Base-by-base conservation (phyloP, 208 protist species). In the Borovskyia barvae region DNA sequence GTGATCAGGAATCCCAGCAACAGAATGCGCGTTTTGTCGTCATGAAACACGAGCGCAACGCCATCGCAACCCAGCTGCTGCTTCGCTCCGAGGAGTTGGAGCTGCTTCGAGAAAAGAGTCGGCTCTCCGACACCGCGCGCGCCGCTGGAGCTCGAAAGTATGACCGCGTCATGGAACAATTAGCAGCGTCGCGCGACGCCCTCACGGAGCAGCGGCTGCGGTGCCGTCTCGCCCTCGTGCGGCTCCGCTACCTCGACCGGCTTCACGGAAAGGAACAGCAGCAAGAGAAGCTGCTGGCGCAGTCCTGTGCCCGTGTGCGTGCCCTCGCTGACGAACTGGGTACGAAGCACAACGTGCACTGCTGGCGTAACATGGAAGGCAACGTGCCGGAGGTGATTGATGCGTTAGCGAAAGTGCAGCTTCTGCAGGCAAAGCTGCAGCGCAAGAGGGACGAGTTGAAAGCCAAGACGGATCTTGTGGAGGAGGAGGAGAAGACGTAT, bases 341-440 rank as follows among this genome's bases (percentile, higher is more conserved):
- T 73, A 98, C 94, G 32, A 97, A 97, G 15, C 96, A 98, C 65
- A 99, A 99, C 74, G 88, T 99, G 19, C 98, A 99, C 77, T 74
- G 97, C 46, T 99, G 98, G 98, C 82, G 98, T 30, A 92, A 92
- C 43, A 72, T 99, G 11, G 96, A 99, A 50, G 98, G 97, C 32
- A 95, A 85, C 40, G 95, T 97, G 43, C 97, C 98, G 5, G 77
- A 88, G 20, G 67, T 95, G 22, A 86, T 96, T 48, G 97, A 99
- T 52, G 92, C 97, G 33, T 77, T 99, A 15, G 93, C 97, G 55
- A 99, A 99, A 73, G 97, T 99, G 6, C 97, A 99, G 33, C 91
- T 93, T n/a, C 70, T 99, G 17, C 98, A 99, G 77, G 90, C 84
- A 43, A 81, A 97, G 25, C 78, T 99, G 17, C 91, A 99, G n/a